A percentile compares a stretch with the other conserved stretches of the same genome.
Conservation (phyloP, 495 filamentous ascomycete genomes). For the Hypoxylon perforatum region DNA sequence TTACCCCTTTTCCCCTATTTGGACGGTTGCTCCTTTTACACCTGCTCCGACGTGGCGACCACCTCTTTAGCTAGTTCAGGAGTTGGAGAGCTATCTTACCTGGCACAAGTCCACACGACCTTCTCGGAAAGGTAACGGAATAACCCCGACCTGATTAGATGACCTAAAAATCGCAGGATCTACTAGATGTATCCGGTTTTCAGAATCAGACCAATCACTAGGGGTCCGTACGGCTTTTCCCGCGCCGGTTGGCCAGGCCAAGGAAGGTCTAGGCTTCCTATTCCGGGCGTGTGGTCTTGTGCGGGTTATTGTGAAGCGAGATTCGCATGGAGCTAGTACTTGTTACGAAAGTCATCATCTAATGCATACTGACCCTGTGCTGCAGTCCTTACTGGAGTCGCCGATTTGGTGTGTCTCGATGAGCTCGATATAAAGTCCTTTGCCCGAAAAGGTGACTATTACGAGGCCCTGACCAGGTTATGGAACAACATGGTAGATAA, state of each 20-base stretch:
- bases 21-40: slow-evolving; percentile 11
- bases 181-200: no score
- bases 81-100: neutral
- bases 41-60: slow-evolving; percentile 3
- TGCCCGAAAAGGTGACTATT: slow-evolving; percentile 41
- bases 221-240: no score
- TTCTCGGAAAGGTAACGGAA: no score
- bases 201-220: no score
- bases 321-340: neutral
- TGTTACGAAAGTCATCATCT: neutral
- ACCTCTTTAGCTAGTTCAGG: slow-evolving; percentile 39
- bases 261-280: no score
- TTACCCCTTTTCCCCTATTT: slow-evolving; percentile 48
- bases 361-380: slow-evolving; percentile 11
- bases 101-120: neutral
- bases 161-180: no score
- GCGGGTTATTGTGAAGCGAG: neutral
- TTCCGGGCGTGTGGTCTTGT: neutral
- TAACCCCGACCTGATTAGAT: no score
- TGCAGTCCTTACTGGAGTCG: slow-evolving; percentile 50
- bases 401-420: slow-evolving; percentile 52
- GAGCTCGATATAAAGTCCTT: slow-evolving; percentile 41
- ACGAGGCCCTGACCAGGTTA: slow-evolving; percentile 53
- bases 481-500: slow-evolving; percentile 69
- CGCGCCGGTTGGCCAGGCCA: no score